Evolutionary conservation across 1,284 basidiomycete genomes (phyloP), one percentile per base, ranked within the genome.

Genomic region (Stereum hirsutum): DNA sequence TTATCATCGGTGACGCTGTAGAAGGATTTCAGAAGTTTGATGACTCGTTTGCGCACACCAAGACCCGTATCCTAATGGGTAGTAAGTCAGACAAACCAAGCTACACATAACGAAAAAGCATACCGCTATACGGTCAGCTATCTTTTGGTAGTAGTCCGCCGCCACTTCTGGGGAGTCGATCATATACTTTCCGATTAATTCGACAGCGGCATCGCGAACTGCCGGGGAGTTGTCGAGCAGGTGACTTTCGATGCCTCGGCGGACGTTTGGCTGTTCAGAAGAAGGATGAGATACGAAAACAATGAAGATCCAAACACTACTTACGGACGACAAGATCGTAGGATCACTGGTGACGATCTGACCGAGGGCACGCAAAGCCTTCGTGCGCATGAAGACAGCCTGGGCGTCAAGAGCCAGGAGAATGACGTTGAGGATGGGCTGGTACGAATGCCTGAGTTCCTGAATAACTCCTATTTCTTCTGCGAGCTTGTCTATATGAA

Each of bases 161-260:
- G 89, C 89, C 21, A 96, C 78, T 45, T 84, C 78, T 0, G 90
- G 88, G 2, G 85, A 82, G 46, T 90, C 83, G 21, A 94, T 78
- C 63, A 98, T 82, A 57, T 97, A 96, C 63, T 91, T 95, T 23
- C 95, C 93, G 46, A 99, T 88, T 39, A 99, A 69, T 49, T 96
- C 93, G 6, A 99, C 88, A 5, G 95, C 92, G 5, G 91, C 89
- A 60, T 99, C 96, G 27, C 95, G 84, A 15, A 99, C 96, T 21
- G 87, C 85, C 1, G 94, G 83, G 0, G 94, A 97, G 45, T 76
- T 83, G 55, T 99, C 95, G 3, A 87, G 68, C 15, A 99, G 72
- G 55, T 95, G 88, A 19, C 78, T 80, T 61, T 96, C 91, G 49
- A 99, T 91, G 0, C 88, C 81, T 33, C 74, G 69, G 19, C 84